Evolutionary conservation across 179 eudicot species (phyloP).

Genomic region (Drosera spatulata): DNA sequence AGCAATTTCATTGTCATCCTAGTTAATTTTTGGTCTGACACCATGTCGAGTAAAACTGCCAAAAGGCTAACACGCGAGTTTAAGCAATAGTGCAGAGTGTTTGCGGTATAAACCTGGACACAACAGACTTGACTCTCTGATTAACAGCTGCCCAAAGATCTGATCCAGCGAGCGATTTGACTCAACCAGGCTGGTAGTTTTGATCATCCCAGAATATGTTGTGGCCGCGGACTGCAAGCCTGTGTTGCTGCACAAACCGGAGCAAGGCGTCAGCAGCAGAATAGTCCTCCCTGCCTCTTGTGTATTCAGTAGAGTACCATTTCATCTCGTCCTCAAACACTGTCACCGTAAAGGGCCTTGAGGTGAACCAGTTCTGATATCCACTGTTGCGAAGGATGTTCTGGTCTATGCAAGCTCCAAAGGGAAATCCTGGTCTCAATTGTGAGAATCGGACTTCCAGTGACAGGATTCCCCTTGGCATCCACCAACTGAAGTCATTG

Average conservation of each 20-base stretch:
- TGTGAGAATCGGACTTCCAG: conserved; percentile 22
- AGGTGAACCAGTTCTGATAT: conserved; percentile 66
- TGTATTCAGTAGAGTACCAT: conserved; percentile 47
- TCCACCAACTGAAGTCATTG: conserved; percentile 18
- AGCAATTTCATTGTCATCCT: too few species aligned
- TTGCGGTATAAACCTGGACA: too few species aligned
- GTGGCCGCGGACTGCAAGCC: conserved; percentile 54
- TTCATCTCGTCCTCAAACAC: conserved; percentile 80
- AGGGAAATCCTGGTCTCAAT: conserved; percentile 24
- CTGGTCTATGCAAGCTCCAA: conserved; percentile 43
- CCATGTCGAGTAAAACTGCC: too few species aligned
- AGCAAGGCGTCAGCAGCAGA: conserved; percentile 49
- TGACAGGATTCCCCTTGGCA: conserved; percentile 20
- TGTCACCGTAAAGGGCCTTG: conserved; percentile 40
- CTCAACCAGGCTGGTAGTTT: conserved; percentile 35
- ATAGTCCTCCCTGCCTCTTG: conserved; percentile 41
- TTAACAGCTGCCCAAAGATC: too few species aligned
- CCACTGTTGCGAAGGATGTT: conserved; percentile 31
- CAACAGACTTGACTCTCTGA: too few species aligned
- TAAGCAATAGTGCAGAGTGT: too few species aligned
- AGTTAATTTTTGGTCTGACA: too few species aligned
- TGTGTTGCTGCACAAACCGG: conserved; percentile 26
- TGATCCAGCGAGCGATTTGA: background rate
- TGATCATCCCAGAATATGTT: conserved; percentile 66
- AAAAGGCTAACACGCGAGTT: too few species aligned